Evolutionary conservation across 2,329 filamentous ascomycete genomes (phyloP).

Genomic region (Truncatella angustata): DNA sequence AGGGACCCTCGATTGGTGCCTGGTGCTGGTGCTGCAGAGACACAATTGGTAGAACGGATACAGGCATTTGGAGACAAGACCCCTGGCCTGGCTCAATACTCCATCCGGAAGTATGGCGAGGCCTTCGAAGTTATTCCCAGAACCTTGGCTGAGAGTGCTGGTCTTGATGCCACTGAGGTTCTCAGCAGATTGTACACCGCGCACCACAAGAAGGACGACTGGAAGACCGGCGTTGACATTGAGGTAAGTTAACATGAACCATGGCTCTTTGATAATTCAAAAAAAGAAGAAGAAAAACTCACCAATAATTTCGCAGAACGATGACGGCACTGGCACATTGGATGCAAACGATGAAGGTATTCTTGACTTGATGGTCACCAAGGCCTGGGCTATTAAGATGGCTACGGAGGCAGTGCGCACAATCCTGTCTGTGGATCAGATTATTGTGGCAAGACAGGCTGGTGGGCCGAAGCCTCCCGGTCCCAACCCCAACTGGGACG

Average conservation of each 20-base stretch:
- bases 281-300: neutral
- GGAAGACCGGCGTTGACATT: slow-evolving; percentile 91
- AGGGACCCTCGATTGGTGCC: slow-evolving; percentile 88
- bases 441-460: slow-evolving; percentile 96
- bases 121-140: slow-evolving; percentile 96
- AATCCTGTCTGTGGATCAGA: slow-evolving; percentile 94
- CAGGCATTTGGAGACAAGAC: slow-evolving; percentile 89
- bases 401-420: slow-evolving; percentile 94
- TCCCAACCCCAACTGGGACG: slow-evolving; percentile 77
- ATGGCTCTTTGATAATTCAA: too few species aligned
- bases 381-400: slow-evolving; percentile 96
- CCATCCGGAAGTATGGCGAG: slow-evolving; percentile 95
- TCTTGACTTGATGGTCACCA: slow-evolving; percentile 85
- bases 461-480: slow-evolving; percentile 96
- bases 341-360: slow-evolving; percentile 88
- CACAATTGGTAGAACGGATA: slow-evolving; percentile 90
- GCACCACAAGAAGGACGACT: slow-evolving; percentile 84
- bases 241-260: slow-evolving; percentile 66
- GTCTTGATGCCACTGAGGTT: slow-evolving; percentile 95
- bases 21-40: slow-evolving; percentile 90
- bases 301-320: slow-evolving; percentile 51
- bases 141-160: slow-evolving; percentile 90
- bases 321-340: slow-evolving; percentile 74
- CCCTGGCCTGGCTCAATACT: slow-evolving; percentile 88
- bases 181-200: slow-evolving; percentile 89